A percentile compares a stretch with the other conserved stretches of the same genome.
phyloP scores from a whole-genome alignment of 352 stramenopile species.

The Globisporangium megalacanthum region DNA sequence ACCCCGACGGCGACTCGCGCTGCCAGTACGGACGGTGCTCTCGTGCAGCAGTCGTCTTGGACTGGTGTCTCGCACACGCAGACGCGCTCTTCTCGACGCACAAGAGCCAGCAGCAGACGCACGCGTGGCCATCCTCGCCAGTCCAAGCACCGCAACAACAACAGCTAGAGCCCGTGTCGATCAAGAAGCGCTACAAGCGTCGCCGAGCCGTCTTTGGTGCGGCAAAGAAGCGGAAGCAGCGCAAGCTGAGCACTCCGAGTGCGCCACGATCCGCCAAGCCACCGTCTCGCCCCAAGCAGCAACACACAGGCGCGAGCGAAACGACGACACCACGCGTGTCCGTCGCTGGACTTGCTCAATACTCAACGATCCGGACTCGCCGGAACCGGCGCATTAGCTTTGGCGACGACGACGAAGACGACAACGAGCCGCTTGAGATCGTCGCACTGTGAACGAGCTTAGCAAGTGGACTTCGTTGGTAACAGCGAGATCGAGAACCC shows the following conservation, averaged over 20 bases:
- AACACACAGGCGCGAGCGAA: neutral
- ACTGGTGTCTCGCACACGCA: conserved; percentile 5
- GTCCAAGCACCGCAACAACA: neutral
- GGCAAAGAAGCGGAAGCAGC: neutral
- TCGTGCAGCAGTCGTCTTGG: neutral
- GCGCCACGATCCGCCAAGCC: neutral
- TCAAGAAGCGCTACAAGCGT: conserved; percentile 11
- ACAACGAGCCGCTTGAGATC: neutral
- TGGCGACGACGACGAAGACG: conserved; percentile 1
- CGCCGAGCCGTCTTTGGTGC: conserved; percentile 2
- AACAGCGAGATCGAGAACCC: neutral
- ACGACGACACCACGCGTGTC: neutral
- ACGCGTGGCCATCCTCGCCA: neutral
- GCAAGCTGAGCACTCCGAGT: neutral
- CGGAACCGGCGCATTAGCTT: conserved; percentile 10
- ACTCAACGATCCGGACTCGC: neutral
- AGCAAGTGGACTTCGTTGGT: neutral
- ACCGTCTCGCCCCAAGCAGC: neutral
- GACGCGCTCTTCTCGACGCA: neutral
- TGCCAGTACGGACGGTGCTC: conserved; percentile 2
- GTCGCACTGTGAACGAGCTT: neutral
- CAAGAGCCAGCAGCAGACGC: neutral
- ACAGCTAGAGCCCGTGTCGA: neutral
- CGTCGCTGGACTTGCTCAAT: neutral
- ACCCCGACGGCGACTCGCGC: neutral